Conservation (phyloP, 2,329 filamentous ascomycete genomes). For the Fusarium decemcellulare region DNA sequence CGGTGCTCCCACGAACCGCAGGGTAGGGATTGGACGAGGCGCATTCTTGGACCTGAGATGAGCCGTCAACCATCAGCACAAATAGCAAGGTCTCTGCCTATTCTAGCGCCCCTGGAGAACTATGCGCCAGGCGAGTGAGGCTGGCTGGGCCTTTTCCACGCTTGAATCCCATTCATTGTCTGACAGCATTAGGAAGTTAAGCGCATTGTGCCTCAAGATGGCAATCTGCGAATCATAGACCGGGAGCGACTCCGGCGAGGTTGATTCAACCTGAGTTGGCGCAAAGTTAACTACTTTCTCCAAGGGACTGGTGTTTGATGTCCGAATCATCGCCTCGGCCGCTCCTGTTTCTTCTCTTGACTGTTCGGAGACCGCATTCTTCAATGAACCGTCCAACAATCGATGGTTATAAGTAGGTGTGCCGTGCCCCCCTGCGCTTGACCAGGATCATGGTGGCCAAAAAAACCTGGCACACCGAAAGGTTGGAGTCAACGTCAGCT, state of each 20-base stretch:
- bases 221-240: conserved; percentile 4
- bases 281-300: conserved; percentile 10
- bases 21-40: conserved; percentile 10
- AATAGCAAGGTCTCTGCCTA: conserved; percentile 6
- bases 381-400: neutral
- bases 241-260: conserved; percentile 1
- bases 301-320: neutral
- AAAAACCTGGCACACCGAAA: conserved; percentile 28
- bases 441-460: conserved; percentile 13
- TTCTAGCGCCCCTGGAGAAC: conserved; percentile 13
- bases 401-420: neutral
- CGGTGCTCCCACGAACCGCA: conserved; percentile 3
- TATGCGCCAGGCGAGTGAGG: conserved; percentile 21
- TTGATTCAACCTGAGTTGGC: conserved; percentile 16
- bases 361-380: neutral
- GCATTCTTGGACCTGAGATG: conserved; percentile 10
- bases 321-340: neutral
- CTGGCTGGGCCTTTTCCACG: conserved; percentile 20
- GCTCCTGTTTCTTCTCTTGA: conserved; percentile 1
- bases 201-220: conserved; percentile 33
- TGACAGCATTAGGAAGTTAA: conserved; percentile 28
- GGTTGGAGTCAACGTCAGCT: conserved; percentile 2
- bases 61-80: neutral
- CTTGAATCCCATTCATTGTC: conserved; percentile 27
- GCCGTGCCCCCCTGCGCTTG: neutral